Evolutionary conservation across 805 yeast genomes (phyloP).

Genomic region (Tetrapisispora phaffii): DNA sequence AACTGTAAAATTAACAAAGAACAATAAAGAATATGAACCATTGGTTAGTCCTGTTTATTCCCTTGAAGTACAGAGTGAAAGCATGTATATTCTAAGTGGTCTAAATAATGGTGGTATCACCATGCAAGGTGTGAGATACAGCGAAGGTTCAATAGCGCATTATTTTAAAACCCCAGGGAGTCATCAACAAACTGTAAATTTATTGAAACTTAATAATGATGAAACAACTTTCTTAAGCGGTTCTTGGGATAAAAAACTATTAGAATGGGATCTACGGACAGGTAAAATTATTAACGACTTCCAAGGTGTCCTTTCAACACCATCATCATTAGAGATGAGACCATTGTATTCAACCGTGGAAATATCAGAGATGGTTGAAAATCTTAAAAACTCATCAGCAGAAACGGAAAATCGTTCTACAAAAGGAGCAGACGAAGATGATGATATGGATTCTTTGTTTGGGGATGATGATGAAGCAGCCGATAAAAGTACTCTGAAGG

Average conservation of each 20-base stretch:
- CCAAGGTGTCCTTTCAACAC: constrained; percentile 60
- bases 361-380: constrained; percentile 16
- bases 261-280: constrained; percentile 78
- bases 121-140: constrained; percentile 69
- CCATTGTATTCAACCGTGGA: constrained; percentile 44
- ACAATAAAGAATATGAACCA: constrained; percentile 39
- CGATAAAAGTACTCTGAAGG: constrained; percentile 15
- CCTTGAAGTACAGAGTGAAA: constrained; percentile 71
- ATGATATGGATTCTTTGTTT: constrained; percentile 46
- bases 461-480: constrained; percentile 42
- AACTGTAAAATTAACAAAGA: constrained; percentile 27
- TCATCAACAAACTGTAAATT: constrained; percentile 71
- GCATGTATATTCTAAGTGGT: constrained; percentile 79
- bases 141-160: constrained; percentile 73
- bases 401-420: constrained; percentile 25
- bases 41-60: constrained; percentile 78
- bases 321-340: constrained; percentile 64
- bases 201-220: constrained; percentile 47
- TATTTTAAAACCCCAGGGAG: constrained; percentile 44
- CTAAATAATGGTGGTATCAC: constrained; percentile 77
- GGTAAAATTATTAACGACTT: constrained; percentile 47
- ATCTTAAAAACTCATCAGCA: constrained; percentile 7
- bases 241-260: constrained; percentile 76
- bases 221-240: constrained; percentile 70
- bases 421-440: constrained; percentile 26